These are phyloP conservation scores for Lactarius pseudohatsudake DNA, from an alignment of 768 basidiomycete genomes.

Conservation along the genomic window DNA sequence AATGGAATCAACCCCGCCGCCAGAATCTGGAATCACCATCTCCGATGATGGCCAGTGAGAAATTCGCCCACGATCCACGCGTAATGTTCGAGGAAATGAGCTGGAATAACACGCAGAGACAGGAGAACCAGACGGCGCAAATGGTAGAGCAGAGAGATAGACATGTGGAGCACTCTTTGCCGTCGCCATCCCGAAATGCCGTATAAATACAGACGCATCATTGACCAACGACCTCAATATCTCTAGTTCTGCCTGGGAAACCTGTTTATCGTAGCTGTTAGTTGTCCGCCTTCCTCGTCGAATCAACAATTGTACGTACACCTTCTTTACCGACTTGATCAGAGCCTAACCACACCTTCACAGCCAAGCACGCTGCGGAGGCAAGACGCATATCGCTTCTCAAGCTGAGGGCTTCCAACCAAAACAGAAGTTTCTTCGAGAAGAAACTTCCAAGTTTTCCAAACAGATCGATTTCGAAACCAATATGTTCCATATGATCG, in stretches of 20 bases:
- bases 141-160: not conserved
- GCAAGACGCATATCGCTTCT: not conserved
- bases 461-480: not conserved
- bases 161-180: not conserved
- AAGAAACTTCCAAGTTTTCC: not conserved
- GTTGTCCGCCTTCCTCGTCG: too few species aligned
- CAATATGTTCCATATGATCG: not conserved
- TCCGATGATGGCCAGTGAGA: not conserved
- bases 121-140: not conserved
- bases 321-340: not conserved
- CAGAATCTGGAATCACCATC: not conserved
- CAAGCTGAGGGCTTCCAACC: constrained; percentile 9
- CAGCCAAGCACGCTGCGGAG: not conserved
- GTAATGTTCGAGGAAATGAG: not conserved
- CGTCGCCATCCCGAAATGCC: not conserved
- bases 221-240: not conserved
- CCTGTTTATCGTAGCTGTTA: not conserved
- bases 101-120: not conserved
- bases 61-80: not conserved
- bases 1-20: not conserved
- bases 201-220: not conserved
- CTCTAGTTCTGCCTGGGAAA: not conserved
- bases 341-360: not conserved
- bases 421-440: constrained; percentile 2
- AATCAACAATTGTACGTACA: not conserved